Evolutionary conservation across 2,329 filamentous ascomycete genomes (phyloP), one percentile per base, ranked within the genome.

Genomic region (Trichocomaceae sp.): DNA sequence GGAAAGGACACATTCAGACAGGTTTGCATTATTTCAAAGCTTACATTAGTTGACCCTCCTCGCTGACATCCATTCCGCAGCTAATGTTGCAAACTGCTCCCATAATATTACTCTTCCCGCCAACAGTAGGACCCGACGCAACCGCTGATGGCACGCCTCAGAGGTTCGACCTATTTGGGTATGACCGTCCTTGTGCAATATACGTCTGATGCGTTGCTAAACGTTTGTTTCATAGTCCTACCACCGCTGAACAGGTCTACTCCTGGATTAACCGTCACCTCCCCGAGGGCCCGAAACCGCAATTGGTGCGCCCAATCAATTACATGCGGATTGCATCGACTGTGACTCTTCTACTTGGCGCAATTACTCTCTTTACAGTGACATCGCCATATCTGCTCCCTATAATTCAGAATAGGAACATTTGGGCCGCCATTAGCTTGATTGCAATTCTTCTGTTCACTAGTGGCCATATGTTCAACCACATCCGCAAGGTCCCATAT

Each of bases 401-500:
- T 2, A 66, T 96, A 57, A 71, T 96, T 35, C 88, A 90, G 71
- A 96, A 87, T 77, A 87, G 92, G 63, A 97, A 95, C 66, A 75
- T 97, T 17, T 99, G 93, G 93, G 91, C 92, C 22, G 89, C 88
- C 20, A 73, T 95, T 65, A 95, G 88, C 72, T 77, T 99, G 62
- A 90, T 97, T 65, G 79, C 85, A 13, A 91, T 99, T 59, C 81
- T 99, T 42, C 79, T 96, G 56, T 99, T 97, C 75, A 96, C 87
- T 47, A 93, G 88, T 64, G 95, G 93, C 39, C 91, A 97, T 74
- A 99, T 99, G 95, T 99, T 95, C 81, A 99, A 97, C 73, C 91
- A 96, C 68, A 99, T 99, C 67, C 84, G 95, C 63, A 92, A 93
- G 71, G 89, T 95, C 2, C 93, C 93, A 2, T 99, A 99, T 64